A percentile compares a stretch with the other conserved stretches of the same genome.
Evolutionary conservation across 176 grass and related monocot genomes (phyloP).

Genomic region (Aegilops tauschii): DNA sequence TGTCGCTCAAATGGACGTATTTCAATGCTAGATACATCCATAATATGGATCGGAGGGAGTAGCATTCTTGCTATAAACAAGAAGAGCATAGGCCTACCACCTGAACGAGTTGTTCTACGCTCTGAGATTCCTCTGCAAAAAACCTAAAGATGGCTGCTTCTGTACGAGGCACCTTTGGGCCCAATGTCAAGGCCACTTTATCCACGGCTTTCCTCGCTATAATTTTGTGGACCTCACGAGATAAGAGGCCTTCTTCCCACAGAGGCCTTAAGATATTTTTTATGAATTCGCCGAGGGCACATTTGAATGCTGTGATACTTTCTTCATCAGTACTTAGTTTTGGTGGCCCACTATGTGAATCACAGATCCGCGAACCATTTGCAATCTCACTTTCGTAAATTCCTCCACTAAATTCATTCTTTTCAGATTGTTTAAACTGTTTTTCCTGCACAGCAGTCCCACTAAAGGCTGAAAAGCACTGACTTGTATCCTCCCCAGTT

Average conservation of each 20-base stretch:
- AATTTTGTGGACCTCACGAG: conserved; percentile 34
- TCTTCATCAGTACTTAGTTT: neutral
- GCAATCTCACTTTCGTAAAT: neutral
- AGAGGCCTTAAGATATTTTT: conserved; percentile 38
- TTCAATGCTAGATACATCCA: too few species aligned
- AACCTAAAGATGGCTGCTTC: conserved; percentile 8
- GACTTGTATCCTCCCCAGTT: neutral
- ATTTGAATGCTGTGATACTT: conserved; percentile 29
- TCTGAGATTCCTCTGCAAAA: conserved; percentile 27
- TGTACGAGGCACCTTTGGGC: conserved; percentile 4
- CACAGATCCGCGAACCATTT: conserved; percentile 1
- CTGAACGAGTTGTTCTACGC: conserved; percentile 36
- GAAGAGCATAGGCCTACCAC: neutral
- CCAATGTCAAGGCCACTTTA: conserved; percentile 33
- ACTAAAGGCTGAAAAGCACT: conserved; percentile 21
- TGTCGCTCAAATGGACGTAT: too few species aligned
- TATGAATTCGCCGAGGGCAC: conserved; percentile 36
- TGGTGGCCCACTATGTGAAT: conserved; percentile 32
- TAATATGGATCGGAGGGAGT: too few species aligned
- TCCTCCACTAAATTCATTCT: neutral
- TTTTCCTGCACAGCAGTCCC: conserved; percentile 3
- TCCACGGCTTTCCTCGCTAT: conserved; percentile 41
- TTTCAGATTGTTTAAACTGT: neutral
- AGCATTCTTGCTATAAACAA: neutral
- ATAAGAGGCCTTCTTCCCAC: conserved; percentile 39